Conservation (phyloP, 2,329 filamentous ascomycete species). For the Ophiosphaerella narmari region DNA sequence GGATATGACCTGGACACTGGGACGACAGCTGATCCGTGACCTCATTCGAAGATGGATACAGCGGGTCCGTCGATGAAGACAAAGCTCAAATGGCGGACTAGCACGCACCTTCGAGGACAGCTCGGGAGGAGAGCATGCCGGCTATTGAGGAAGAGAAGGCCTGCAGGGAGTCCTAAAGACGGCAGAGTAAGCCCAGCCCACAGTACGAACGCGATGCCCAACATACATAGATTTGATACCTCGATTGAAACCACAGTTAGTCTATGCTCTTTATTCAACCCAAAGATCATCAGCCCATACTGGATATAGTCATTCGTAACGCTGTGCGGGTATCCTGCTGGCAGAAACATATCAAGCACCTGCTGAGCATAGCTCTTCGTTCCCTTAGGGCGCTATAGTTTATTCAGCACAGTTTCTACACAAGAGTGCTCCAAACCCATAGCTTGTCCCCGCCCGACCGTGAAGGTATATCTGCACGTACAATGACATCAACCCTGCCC, state of each 20-base stretch:
- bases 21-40: slow-evolving; percentile 2
- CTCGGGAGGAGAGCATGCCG: slow-evolving; percentile 77
- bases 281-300: slow-evolving; percentile 43
- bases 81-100: neutral
- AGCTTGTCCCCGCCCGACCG: neutral
- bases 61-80: neutral
- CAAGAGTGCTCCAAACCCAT: neutral
- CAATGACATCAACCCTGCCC: slow-evolving; percentile 54
- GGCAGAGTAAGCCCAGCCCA: neutral
- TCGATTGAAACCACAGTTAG: slow-evolving; percentile 31
- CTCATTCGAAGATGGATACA: neutral
- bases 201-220: slow-evolving; percentile 2
- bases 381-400: slow-evolving; percentile 6
- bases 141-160: slow-evolving; percentile 85
- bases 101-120: slow-evolving; percentile 71
- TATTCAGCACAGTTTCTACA: neutral
- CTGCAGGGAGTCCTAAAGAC: slow-evolving; percentile 72
- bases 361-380: slow-evolving; percentile 34
- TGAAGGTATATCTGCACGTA: slow-evolving; percentile 25
- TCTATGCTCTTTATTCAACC: neutral
- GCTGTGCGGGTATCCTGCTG: slow-evolving; percentile 84
- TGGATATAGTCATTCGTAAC: slow-evolving; percentile 83
- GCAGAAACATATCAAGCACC: slow-evolving; percentile 75
- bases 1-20: neutral
- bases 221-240: slow-evolving; percentile 70